Evolutionary conservation across 306 rosid genomes (phyloP).

Genomic region (Nissolia schottii): DNA sequence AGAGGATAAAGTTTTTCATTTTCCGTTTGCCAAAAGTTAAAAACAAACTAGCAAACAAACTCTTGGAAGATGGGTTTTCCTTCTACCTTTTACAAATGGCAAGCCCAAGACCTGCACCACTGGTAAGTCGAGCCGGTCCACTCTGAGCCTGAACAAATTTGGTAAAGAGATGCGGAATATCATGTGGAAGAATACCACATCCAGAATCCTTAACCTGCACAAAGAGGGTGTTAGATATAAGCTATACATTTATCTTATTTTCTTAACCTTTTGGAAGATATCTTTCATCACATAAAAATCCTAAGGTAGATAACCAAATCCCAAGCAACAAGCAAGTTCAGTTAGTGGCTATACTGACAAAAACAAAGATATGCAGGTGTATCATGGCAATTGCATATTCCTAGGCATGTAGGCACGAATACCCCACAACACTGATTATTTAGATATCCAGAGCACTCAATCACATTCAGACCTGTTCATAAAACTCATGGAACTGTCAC

Average conservation of each 20-base stretch:
- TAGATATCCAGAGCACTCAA: background rate
- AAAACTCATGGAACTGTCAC: too few species aligned
- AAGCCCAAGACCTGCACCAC: constrained; percentile 78
- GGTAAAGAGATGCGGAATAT: constrained; percentile 68
- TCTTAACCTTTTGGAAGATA: too few species aligned
- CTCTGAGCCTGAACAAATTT: constrained; percentile 60
- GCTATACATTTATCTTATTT: too few species aligned
- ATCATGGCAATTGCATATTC: background rate
- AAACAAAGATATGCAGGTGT: background rate
- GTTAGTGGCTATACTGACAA: background rate
- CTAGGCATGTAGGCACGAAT: background rate
- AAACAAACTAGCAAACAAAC: background rate
- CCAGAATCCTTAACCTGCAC: constrained; percentile 90
- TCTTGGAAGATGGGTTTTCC: too few species aligned
- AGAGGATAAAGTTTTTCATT: too few species aligned
- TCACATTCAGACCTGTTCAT: background rate
- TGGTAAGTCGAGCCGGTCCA: constrained; percentile 49
- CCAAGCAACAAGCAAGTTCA: background rate
- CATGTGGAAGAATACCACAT: constrained; percentile 74
- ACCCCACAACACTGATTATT: background rate
- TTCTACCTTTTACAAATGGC: constrained; percentile 90
- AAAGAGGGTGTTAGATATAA: too few species aligned
- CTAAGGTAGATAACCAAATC: too few species aligned
- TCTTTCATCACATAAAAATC: too few species aligned
- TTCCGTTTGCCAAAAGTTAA: too few species aligned